A percentile compares a stretch with the other conserved stretches of the same genome.
Evolutionary conservation across 2,329 filamentous ascomycete species (phyloP).

Genomic region (Apiospora arundinis): DNA sequence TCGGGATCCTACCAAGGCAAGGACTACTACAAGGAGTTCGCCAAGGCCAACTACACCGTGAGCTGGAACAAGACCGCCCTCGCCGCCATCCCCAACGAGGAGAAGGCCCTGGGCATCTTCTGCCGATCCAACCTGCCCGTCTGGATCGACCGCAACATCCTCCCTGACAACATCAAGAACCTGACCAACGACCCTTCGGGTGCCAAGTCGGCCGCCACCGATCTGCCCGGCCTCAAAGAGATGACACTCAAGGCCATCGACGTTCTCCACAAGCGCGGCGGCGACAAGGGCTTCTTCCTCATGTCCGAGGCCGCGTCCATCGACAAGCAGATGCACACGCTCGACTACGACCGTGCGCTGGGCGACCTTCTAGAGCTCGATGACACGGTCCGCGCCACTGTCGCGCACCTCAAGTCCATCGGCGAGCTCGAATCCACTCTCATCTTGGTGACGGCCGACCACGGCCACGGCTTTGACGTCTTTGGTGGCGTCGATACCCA

Average conservation of each 20-base stretch:
- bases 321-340: constrained; percentile 87
- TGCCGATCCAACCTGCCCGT: constrained; percentile 76
- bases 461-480: constrained; percentile 89
- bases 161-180: constrained; percentile 70
- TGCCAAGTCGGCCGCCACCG: constrained; percentile 65
- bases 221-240: constrained; percentile 84
- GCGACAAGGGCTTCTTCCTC: constrained; percentile 80
- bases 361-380: constrained; percentile 87
- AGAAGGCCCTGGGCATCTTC: constrained; percentile 79
- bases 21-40: constrained; percentile 81
- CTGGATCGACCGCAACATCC: constrained; percentile 87
- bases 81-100: constrained; percentile 58
- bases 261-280: constrained; percentile 71
- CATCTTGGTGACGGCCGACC: constrained; percentile 83
- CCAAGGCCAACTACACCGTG: constrained; percentile 74
- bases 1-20: constrained; percentile 70
- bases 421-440: constrained; percentile 77
- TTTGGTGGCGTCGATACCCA: constrained; percentile 82
- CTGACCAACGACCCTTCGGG: constrained; percentile 75
- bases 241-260: constrained; percentile 90
- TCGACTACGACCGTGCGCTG: constrained; percentile 86
- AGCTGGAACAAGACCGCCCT: constrained; percentile 78
- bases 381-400: constrained; percentile 79
- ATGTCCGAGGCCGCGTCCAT: constrained; percentile 88
- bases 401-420: constrained; percentile 71